phyloP scores from a whole-genome alignment of 2,329 filamentous ascomycete genomes.

The Diaporthe sp. region DNA sequence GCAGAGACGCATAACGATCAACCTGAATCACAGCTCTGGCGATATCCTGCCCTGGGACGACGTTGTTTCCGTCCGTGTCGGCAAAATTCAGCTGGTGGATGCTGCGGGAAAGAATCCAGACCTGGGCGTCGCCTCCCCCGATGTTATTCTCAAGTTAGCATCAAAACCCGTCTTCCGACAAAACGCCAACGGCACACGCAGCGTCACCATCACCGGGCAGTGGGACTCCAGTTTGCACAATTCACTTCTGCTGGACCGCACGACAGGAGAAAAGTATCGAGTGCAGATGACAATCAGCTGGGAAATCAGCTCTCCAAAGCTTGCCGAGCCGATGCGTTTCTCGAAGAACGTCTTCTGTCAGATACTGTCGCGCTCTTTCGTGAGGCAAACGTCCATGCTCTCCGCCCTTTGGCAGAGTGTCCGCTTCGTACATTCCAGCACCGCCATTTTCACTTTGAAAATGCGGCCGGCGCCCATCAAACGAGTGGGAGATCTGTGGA shows the following conservation, averaged over 20 bases:
- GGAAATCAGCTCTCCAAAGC: conserved; percentile 85
- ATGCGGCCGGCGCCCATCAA: conserved; percentile 93
- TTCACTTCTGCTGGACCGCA: conserved; percentile 92
- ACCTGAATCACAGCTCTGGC: conserved; percentile 91
- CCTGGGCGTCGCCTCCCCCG: conserved; percentile 76
- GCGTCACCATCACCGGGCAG: conserved; percentile 87
- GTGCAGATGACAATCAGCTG: conserved; percentile 90
- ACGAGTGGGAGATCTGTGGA: conserved; percentile 92
- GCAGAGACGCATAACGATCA: conserved; percentile 88
- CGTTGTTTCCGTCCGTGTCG: conserved; percentile 80
- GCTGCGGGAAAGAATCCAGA: conserved; percentile 87
- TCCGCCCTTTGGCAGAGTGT: conserved; percentile 88
- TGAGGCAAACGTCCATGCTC: conserved; percentile 89
- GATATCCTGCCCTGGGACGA: conserved; percentile 91
- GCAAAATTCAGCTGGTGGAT: conserved; percentile 86
- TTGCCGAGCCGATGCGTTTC: conserved; percentile 91
- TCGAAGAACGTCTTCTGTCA: conserved; percentile 84
- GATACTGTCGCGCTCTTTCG: conserved; percentile 85
- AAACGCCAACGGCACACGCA: conserved; percentile 91
- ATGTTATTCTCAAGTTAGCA: conserved; percentile 82
- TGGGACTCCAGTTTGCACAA: conserved; percentile 97
- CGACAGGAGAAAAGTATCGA: conserved; percentile 91
- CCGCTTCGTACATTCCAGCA: conserved; percentile 87
- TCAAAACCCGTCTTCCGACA: conserved; percentile 83
- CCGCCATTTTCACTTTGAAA: conserved; percentile 86